Evolutionary conservation across 495 filamentous ascomycete genomes (phyloP).

Genomic region (Penicillium salamii): DNA sequence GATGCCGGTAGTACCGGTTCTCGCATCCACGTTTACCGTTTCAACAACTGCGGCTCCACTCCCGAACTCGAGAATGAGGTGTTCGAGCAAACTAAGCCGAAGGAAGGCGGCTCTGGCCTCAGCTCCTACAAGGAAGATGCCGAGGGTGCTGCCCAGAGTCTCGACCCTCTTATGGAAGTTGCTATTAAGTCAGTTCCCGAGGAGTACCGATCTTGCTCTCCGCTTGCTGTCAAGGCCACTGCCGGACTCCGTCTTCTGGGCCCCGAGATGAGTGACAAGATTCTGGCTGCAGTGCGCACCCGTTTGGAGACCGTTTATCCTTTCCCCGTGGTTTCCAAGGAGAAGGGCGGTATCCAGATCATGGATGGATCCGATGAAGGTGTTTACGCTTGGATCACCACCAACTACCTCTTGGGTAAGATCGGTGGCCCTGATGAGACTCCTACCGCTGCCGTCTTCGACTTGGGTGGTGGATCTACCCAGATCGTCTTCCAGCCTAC

Average conservation of each 20-base stretch:
- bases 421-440: conserved; percentile 89
- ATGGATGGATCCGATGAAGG: conserved; percentile 96
- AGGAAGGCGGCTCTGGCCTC: conserved; percentile 72
- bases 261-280: conserved; percentile 73
- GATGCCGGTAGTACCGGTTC: conserved; percentile 97
- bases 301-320: conserved; percentile 88
- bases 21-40: conserved; percentile 95
- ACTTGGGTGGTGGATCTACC: conserved; percentile 93
- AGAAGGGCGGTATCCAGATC: conserved; percentile 82
- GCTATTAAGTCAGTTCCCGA: conserved; percentile 82
- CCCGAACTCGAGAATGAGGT: conserved; percentile 92
- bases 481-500: conserved; percentile 98
- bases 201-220: conserved; percentile 80
- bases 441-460: conserved; percentile 90
- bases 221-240: conserved; percentile 93
- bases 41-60: conserved; percentile 95
- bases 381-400: conserved; percentile 99
- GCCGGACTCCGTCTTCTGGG: conserved; percentile 87
- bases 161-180: conserved; percentile 83
- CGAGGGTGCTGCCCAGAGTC: conserved; percentile 80
- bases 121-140: conserved; percentile 83
- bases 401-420: conserved; percentile 96
- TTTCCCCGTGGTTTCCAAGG: conserved; percentile 84
- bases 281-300: conserved; percentile 77
- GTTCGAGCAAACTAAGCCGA: conserved; percentile 86